Percentiles rank a stretch among this genome's conserved stretches.
Evolutionary conservation across 2,329 filamentous ascomycete species (phyloP).

Genomic region (Botrytis fabae): DNA sequence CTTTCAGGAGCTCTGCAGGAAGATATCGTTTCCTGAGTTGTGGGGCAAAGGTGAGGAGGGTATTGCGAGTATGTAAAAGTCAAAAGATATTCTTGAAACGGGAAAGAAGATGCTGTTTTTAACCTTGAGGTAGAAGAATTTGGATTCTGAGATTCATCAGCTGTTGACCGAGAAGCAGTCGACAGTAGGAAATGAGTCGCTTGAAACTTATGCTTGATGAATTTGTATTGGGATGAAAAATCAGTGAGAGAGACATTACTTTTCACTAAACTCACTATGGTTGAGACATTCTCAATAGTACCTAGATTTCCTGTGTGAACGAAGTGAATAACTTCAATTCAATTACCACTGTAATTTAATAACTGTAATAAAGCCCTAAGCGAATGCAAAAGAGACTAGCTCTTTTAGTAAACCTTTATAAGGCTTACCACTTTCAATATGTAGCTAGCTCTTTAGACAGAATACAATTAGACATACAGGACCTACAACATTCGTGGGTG

Average conservation of each 20-base stretch:
- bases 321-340: no score
- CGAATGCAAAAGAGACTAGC: no score
- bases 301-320: neutral
- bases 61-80: neutral
- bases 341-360: no score
- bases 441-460: no score
- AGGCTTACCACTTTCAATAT: no score
- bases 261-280: neutral
- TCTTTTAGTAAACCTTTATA: no score
- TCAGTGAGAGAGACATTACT: neutral
- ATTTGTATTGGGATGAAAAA: neutral
- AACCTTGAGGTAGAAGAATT: neutral
- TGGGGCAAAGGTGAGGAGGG: neutral
- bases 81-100: neutral
- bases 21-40: neutral
- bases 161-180: neutral
- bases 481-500: no score
- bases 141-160: neutral
- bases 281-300: neutral
- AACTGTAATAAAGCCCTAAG: no score
- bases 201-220: neutral
- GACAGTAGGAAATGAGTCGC: neutral
- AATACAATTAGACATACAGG: no score
- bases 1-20: neutral
- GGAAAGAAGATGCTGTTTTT: neutral